Evolutionary conservation across 2,329 filamentous ascomycete species (phyloP).

Genomic region (Ceratocystis alfenasii): DNA sequence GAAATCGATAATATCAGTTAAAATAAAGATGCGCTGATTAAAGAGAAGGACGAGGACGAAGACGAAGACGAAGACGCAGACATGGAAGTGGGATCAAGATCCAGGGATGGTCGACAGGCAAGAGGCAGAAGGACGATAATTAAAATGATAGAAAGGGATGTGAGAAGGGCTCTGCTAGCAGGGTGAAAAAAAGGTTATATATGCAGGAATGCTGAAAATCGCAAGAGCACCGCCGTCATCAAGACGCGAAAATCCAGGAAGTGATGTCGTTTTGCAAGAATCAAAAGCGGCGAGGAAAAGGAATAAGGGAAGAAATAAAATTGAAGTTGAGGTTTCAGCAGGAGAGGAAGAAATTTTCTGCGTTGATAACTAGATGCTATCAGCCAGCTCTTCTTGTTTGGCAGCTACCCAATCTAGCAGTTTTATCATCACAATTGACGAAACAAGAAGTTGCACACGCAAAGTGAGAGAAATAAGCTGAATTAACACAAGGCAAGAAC

Average conservation of each 20-base stretch:
- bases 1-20: too few species aligned
- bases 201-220: background rate
- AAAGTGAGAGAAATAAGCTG: background rate
- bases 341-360: background rate
- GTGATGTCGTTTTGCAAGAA: background rate
- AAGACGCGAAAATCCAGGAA: background rate
- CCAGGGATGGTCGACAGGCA: background rate
- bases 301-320: background rate
- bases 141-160: background rate
- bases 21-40: background rate
- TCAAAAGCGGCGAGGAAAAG: background rate
- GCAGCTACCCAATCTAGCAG: background rate
- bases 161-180: background rate
- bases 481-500: background rate
- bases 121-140: background rate
- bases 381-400: background rate
- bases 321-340: background rate
- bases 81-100: background rate
- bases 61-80: background rate
- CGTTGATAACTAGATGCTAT: background rate
- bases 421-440: background rate
- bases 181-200: background rate
- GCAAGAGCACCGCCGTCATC: background rate
- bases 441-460: background rate
- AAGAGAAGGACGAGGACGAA: background rate